Base-by-base conservation (phyloP, 768 basidiomycete genomes). In the Tubosaeta brunneosetosa region DNA sequence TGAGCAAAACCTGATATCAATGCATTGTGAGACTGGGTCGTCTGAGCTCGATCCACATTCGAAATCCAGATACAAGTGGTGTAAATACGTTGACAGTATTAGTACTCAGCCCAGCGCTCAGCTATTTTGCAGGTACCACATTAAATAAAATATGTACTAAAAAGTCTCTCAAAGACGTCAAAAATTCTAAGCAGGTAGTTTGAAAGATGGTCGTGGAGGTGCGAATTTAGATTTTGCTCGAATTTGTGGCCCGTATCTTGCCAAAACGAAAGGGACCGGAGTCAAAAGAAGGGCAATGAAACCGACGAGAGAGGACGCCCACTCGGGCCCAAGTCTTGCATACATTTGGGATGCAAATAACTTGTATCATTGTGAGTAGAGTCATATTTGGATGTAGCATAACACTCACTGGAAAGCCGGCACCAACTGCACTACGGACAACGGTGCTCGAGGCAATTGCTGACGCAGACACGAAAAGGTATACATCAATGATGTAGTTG, bases 401-500 rank as follows among this genome's bases (percentile, higher is more conserved):
- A 19, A 16, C 34, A 36, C 53, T 9, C 38, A 51, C 52, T 19
- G 78, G 81, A 55, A 81, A 81, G 6, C 63, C 74, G 25, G 79
- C 78, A 31, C 81, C 83, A 45, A 77, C 78, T 9, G 77, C 54
- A 57, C 80, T 82, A 16, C 81, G 76, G 3, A 77, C 62, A 14
- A 84, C 77, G 0, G 79, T 81, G 47, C 63, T 79, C 3, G 75
- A 73, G 2, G 84, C 78, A 10, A 85, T 66, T 1, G 82, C 83
- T 10, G 80, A 81, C 1, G 83, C 82, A 8, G 83, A 77, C 5
- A 76, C 71, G 52, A 72, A 63, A 19, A 81, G 65, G 58, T 84
- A 85, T 4, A 78, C 73, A 64, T 85, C 84, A 38, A 85, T 77
- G 33, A 83, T 77, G 58, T 86, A 86, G 56, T 81, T 84, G 56